These are phyloP conservation scores for Agaricus blazei DNA, from an alignment of 768 basidiomycete species.

Conservation along the genomic window DNA sequence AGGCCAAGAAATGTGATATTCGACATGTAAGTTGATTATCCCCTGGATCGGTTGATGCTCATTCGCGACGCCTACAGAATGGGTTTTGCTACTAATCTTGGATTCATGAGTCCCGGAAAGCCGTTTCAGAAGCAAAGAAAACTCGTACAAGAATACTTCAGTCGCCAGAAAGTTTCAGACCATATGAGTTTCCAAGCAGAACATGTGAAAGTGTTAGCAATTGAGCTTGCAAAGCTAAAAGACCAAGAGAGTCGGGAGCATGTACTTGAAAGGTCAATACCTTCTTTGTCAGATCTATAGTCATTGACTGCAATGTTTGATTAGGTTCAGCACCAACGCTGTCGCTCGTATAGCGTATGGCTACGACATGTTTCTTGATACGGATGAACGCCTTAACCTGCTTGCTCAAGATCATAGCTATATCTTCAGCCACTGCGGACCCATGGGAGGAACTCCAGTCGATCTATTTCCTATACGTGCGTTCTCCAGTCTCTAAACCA, in stretches of 20 bases:
- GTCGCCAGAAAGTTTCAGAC: not conserved
- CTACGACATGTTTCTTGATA: not conserved
- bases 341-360: conserved; percentile 1
- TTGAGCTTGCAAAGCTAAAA: not conserved
- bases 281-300: too few relatives aligned
- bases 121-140: conserved; percentile 2
- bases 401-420: not conserved
- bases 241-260: not conserved
- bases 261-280: not conserved
- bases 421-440: not conserved
- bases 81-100: not conserved
- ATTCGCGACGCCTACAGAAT: not conserved
- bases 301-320: not conserved
- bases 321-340: not conserved
- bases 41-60: too few relatives aligned
- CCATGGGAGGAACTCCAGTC: not conserved
- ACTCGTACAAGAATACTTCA: conserved; percentile 1
- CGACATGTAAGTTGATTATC: not conserved
- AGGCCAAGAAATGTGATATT: not conserved
- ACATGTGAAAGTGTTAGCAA: not conserved
- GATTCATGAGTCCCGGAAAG: not conserved
- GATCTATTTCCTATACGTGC: conserved; percentile 3
- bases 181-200: not conserved
- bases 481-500: not conserved
- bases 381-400: not conserved